Evolutionary conservation across 495 filamentous ascomycete species (phyloP), one percentile per base, ranked within the genome.

Genomic region (Penicillium chermesinum): DNA sequence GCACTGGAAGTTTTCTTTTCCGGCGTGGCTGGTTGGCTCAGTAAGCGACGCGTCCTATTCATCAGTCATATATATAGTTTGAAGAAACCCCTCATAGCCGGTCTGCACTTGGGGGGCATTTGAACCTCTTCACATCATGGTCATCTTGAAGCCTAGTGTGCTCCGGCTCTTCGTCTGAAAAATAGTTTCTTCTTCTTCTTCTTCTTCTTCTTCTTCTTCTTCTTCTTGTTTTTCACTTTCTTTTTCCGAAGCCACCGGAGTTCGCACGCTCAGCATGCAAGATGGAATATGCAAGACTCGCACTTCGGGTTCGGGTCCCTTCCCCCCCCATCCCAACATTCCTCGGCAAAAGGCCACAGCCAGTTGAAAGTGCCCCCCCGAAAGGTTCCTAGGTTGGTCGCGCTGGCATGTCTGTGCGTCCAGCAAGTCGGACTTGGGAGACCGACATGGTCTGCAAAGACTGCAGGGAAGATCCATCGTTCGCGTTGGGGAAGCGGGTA

Each of bases 351-450:
- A 40, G 27, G 13, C 49, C 19, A 22, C 2, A 3, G 37, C 52
- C 52, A 53, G 16, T 55, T 41, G 41, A 12, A 41, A n/a, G n/a
- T n/a, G n/a, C 19, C 16, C 17, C 34, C 20, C 44, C 47, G 39
- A 47, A 37, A 46, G 49, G 25, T 10, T 30, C 25, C 30, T 44
- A n/a, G n/a, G n/a, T n/a, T n/a, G n/a, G n/a, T n/a, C n/a, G 25
- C 3, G 34, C 36, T 44, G 52, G 55, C 13, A 58, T 62, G 55
- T 56, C 55, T 54, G 55, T 54, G 48, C 50, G 40, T 22, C 18
- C 2, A n/a, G 22, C 19, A 25, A 21, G 6, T 13, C 15, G 5
- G 34, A 37, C 6, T 5, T 5, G 3, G 34, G 4, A 5, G 34
- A 16, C 38, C 38, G 22, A 20, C 39, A 10, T 39, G 18, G 30